phyloP scores from a whole-genome alignment of 108 stramenopile genomes.

The Chaetoceros muelleri region DNA sequence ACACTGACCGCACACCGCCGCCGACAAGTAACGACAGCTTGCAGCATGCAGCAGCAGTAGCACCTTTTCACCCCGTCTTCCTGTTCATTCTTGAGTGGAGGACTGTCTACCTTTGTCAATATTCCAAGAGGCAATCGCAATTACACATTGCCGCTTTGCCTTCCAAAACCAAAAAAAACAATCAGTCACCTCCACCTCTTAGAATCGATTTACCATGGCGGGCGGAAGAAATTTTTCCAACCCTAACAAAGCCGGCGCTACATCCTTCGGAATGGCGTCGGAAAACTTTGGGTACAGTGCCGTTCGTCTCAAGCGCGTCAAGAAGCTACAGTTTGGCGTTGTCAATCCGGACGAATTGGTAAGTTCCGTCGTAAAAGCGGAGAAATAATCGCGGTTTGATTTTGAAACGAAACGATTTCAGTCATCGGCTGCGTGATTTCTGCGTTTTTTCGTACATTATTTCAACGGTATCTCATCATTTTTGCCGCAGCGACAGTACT shows the following conservation, averaged over 20 bases:
- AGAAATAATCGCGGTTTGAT: neutral
- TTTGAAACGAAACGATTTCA: neutral
- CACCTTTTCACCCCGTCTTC: no score
- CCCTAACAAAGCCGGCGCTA: slow-evolving; percentile 51
- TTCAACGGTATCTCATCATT: neutral
- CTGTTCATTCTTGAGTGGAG: no score
- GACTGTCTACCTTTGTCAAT: no score
- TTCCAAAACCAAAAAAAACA: no score
- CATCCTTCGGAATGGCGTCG: slow-evolving; percentile 62
- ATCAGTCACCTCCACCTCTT: no score
- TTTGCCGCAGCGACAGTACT: slow-evolving; percentile 58
- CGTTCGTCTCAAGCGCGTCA: slow-evolving; percentile 79
- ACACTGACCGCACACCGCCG: no score
- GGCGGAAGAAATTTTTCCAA: neutral
- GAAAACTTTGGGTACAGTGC: slow-evolving; percentile 93
- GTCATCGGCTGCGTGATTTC: no score
- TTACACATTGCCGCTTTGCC: no score
- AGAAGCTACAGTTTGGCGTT: slow-evolving; percentile 95
- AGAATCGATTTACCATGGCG: neutral
- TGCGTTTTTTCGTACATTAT: no score
- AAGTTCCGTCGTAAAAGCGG: slow-evolving; percentile 9
- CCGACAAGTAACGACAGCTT: no score
- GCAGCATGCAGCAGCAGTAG: no score
- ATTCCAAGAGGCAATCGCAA: no score
- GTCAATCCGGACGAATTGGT: slow-evolving; percentile 93